Conservation (phyloP, 1,284 basidiomycete genomes). For the Cryptococcus sp. region DNA sequence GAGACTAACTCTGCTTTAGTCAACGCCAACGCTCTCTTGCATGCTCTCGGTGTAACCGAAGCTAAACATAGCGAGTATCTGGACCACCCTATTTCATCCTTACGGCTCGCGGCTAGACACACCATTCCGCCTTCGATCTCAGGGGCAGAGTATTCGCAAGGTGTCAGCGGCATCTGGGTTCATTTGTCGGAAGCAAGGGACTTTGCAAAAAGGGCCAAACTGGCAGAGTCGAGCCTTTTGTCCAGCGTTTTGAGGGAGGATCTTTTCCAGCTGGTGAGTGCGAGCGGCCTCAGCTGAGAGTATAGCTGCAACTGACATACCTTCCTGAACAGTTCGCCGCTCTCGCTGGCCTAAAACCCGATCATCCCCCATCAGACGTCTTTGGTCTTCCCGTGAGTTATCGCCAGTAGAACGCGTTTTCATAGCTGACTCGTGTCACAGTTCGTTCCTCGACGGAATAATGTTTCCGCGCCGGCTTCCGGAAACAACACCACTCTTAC, state of each 20-base stretch:
- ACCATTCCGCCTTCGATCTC: constrained; percentile 21
- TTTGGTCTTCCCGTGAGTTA: constrained; percentile 36
- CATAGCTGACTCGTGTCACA: not conserved
- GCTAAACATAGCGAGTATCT: constrained; percentile 32
- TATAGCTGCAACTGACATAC: not conserved
- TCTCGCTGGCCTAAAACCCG: constrained; percentile 38
- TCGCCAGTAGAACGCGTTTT: not conserved
- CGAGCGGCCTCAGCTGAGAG: not conserved
- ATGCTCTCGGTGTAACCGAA: constrained; percentile 35
- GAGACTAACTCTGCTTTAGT: constrained; percentile 20
- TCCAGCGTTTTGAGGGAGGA: constrained; percentile 40
- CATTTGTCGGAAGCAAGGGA: constrained; percentile 38
- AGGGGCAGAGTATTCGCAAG: constrained; percentile 30
- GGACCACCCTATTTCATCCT: constrained; percentile 25
- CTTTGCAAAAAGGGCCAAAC: constrained; percentile 29
- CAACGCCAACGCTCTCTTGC: constrained; percentile 44
- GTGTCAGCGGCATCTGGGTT: constrained; percentile 46
- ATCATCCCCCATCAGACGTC: constrained; percentile 34
- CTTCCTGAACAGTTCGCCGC: constrained; percentile 38
- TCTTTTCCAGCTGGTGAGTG: constrained; percentile 35
- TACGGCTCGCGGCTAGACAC: constrained; percentile 27
- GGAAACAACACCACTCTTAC: constrained; percentile 13
- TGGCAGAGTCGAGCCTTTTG: constrained; percentile 24
- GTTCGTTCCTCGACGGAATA: constrained; percentile 15
- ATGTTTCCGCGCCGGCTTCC: not conserved